These are phyloP conservation scores for Boletus semigastroideus DNA, from an alignment of 1,284 basidiomycete species.

Conservation along the genomic window DNA sequence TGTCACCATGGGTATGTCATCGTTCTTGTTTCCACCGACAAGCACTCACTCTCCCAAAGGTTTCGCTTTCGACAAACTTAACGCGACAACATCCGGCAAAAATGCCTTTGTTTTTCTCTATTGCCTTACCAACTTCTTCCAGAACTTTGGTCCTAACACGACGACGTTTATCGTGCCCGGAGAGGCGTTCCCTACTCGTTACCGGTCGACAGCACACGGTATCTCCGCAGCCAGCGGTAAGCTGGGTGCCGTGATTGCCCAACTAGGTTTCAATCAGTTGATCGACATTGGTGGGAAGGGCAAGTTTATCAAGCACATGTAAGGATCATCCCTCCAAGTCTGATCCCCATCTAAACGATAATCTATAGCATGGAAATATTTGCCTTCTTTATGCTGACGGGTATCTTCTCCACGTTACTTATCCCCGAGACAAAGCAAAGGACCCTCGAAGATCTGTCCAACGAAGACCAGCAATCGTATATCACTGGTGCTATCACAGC, in stretches of 20 bases:
- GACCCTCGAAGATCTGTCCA: conserved; percentile 56
- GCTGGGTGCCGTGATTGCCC: conserved; percentile 67
- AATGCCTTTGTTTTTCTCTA: conserved; percentile 64
- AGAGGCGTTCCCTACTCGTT: conserved; percentile 74
- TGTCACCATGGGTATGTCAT: conserved; percentile 43
- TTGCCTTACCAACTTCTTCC: conserved; percentile 57
- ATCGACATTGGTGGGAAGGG: conserved; percentile 50
- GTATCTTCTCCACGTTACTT: conserved; percentile 59
- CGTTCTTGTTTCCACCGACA: background rate
- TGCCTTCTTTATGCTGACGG: conserved; percentile 60
- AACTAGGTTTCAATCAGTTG: conserved; percentile 55
- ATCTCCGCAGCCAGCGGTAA: conserved; percentile 72
- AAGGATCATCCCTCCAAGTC: conserved; percentile 13
- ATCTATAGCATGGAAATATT: conserved; percentile 46
- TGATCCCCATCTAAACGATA: background rate
- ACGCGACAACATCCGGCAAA: conserved; percentile 34
- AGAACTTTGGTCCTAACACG: conserved; percentile 68
- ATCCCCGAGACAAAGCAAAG: conserved; percentile 60
- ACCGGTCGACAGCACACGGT: conserved; percentile 69
- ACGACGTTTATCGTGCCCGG: conserved; percentile 73
- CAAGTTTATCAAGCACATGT: conserved; percentile 40
- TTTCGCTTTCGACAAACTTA: conserved; percentile 57
- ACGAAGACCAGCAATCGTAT: conserved; percentile 51
- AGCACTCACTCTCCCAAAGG: conserved; percentile 35
- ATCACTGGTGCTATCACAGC: conserved; percentile 31